Conservation (phyloP, 2,329 filamentous ascomycete genomes). For the Triangularia setosa region DNA sequence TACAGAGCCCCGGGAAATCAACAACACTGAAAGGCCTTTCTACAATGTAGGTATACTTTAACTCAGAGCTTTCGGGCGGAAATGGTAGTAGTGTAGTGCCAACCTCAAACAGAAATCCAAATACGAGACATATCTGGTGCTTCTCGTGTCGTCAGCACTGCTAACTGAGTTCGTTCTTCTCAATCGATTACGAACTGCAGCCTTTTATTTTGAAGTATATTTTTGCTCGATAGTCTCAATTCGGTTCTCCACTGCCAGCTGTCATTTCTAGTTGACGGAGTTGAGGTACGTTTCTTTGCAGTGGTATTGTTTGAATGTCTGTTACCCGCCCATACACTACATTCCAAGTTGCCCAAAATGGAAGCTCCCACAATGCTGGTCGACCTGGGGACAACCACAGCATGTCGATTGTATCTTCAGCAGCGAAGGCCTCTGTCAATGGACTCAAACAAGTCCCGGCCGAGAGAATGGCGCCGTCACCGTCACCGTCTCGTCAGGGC, state of each 20-base stretch:
- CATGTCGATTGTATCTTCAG: background rate
- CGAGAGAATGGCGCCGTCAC: background rate
- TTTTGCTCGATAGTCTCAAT: background rate
- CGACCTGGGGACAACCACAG: background rate
- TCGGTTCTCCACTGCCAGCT: background rate
- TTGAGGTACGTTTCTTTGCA: background rate
- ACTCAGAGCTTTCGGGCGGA: slow-evolving; percentile 15
- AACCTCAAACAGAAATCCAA: slow-evolving; percentile 10
- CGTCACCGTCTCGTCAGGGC: background rate
- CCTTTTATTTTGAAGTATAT: background rate
- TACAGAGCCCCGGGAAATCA: slow-evolving; percentile 3
- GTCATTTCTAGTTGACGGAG: background rate
- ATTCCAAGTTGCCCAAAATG: background rate
- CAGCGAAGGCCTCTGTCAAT: too few species aligned
- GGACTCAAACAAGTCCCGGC: background rate
- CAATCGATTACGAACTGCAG: background rate
- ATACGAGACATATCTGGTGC: slow-evolving; percentile 17
- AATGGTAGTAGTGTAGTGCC: slow-evolving; percentile 10
- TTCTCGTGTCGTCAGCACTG: background rate
- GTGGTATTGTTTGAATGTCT: background rate
- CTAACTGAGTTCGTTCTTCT: background rate
- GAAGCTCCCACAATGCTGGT: background rate
- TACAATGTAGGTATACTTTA: background rate
- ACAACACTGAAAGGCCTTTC: background rate
- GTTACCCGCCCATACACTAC: background rate